Evolutionary conservation across 495 filamentous ascomycete species (phyloP).

Genomic region (Aspergillus egyptiacus): DNA sequence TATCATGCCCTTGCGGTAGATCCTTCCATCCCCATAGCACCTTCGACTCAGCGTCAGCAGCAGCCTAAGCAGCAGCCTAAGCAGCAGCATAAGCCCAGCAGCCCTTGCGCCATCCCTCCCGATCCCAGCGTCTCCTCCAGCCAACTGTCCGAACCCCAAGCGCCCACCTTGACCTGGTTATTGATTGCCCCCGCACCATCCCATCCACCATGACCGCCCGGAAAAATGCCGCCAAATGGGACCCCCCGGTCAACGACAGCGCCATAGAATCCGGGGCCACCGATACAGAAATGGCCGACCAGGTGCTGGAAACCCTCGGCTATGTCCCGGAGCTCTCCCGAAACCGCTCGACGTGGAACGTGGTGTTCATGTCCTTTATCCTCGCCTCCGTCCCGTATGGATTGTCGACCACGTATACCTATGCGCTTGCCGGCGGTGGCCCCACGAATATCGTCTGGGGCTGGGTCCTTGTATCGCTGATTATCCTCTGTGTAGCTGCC

Average conservation of each 20-base stretch:
- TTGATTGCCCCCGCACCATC: not conserved
- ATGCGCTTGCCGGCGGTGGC: constrained; percentile 58
- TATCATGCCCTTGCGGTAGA: constrained; percentile 3
- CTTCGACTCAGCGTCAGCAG: too few species aligned
- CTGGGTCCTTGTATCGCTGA: constrained; percentile 62
- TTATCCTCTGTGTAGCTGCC: constrained; percentile 64
- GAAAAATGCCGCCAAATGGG: not conserved
- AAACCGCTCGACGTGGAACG: constrained; percentile 43
- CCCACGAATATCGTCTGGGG: constrained; percentile 65
- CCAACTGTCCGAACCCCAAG: not conserved
- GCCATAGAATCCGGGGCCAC: not conserved
- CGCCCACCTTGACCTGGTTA: too few species aligned
- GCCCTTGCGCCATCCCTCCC: too few species aligned
- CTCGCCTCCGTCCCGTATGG: constrained; percentile 58
- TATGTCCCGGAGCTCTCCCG: constrained; percentile 51
- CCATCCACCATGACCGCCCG: not conserved
- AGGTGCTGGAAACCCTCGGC: constrained; percentile 36
- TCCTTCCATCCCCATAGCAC: constrained; percentile 9
- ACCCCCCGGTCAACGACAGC: constrained; percentile 4
- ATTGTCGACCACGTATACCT: constrained; percentile 62
- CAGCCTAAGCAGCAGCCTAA: too few species aligned
- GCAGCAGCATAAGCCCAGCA: not conserved
- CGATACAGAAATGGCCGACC: constrained; percentile 16
- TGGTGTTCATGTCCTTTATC: constrained; percentile 35
- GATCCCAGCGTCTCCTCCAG: too few species aligned